Base-by-base conservation (phyloP, 331 rosid genomes). In the Malus hybrid region DNA sequence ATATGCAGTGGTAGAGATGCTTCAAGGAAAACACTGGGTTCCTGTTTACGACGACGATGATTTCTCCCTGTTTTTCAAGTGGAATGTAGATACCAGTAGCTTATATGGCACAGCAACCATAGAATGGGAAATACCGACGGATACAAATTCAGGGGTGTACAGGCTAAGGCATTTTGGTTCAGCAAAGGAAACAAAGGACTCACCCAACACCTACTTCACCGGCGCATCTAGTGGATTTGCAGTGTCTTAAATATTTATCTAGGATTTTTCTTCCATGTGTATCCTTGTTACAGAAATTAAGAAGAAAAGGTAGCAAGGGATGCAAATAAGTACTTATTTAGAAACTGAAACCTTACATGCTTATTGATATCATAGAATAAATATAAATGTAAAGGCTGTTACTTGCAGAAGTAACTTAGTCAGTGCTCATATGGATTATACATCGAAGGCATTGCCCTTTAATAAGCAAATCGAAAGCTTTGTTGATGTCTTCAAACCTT, bases 161-260 rank as follows among this genome's bases (percentile, higher is more conserved):
- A 83, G 94, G 79, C 71, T 83, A 46, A 85, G 75, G 65, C 98
- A 91, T 88, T 93, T 90, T 22, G 98, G 97, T 70, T 89, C 96
- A 24, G 69, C 91, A 52, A 90, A 79, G 87, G 67, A 67, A 73
- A 73, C 86, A 6, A 54, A 31, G 7, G 19, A 28, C 78, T 86
- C 91, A 10, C 85, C 87, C 48, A 80, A 52, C 74, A 69, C 11
- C 28, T 90, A 90, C 82, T 93, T 88, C 34, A 90, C 93, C 1
- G 93, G 94, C 22, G 87, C 94, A 29, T 91, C 94, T 50, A 81
- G 86, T 76, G 90, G 92, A 32, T 89, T 91, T 86, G 86, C 88
- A 59, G 96, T 85, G 65, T 63, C 81, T 29, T 91, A 85, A 50
- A 29, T 48, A 67, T 70, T 57, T 28, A n/a, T 14, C 22, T 19